phyloP scores from a whole-genome alignment of 73 alveolate species.

The Paramecium bursaria region DNA sequence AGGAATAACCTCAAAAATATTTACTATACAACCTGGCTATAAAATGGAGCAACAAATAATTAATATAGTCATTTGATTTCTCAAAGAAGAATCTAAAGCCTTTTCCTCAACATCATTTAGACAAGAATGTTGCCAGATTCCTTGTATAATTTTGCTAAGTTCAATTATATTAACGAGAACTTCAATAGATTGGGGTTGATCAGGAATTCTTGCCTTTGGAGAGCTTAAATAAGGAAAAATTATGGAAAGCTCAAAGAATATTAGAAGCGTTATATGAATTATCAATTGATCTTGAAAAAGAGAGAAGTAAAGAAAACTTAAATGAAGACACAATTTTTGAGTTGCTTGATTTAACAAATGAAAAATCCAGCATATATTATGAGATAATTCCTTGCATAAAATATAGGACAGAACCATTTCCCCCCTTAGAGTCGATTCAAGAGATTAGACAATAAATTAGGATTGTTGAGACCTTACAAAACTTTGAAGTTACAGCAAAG shows the following conservation, averaged over 20 bases:
- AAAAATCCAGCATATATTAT: slow-evolving; percentile 85
- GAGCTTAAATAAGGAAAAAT: slow-evolving; percentile 22
- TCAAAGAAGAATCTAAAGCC: slow-evolving; percentile 40
- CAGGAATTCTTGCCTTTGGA: slow-evolving; percentile 36
- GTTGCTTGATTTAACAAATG: slow-evolving; percentile 83
- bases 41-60: neutral
- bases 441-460: slow-evolving; percentile 74
- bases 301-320: slow-evolving; percentile 33
- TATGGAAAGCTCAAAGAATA: slow-evolving; percentile 76
- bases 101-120: neutral
- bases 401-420: slow-evolving; percentile 83
- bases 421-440: slow-evolving; percentile 80
- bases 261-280: slow-evolving; percentile 75
- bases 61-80: slow-evolving; percentile 20
- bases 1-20: slow-evolving; percentile 7
- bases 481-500: slow-evolving; percentile 92
- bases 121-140: neutral
- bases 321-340: slow-evolving; percentile 74
- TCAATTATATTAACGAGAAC: neutral
- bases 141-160: slow-evolving; percentile 23
- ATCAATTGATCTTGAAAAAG: slow-evolving; percentile 73
- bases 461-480: slow-evolving; percentile 81
- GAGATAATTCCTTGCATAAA: slow-evolving; percentile 90
- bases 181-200: slow-evolving; percentile 25
- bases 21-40: neutral